These are phyloP conservation scores for Blastocystis hominis DNA, from an alignment of 352 stramenopile species.

Conservation along the genomic window DNA sequence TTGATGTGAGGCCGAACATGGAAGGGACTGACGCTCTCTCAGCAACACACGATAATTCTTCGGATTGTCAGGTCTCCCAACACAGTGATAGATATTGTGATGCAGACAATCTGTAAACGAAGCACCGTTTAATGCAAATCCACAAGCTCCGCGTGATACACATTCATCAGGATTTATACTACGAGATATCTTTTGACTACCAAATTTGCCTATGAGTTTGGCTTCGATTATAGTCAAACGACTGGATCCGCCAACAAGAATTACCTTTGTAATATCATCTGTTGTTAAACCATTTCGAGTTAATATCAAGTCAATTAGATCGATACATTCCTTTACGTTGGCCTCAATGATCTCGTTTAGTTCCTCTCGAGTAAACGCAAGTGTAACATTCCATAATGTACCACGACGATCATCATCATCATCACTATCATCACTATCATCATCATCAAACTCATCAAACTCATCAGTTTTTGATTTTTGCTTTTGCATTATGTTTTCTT, in stretches of 20 bases:
- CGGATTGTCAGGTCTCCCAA: background rate
- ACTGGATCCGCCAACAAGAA: constrained; percentile 93
- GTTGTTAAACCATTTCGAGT: constrained; percentile 84
- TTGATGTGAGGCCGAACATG: background rate
- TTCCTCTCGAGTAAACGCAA: background rate
- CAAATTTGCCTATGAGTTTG: constrained; percentile 92
- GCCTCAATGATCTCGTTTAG: background rate
- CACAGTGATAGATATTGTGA: background rate
- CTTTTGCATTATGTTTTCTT: no score
- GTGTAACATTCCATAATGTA: background rate
- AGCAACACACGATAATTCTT: background rate
- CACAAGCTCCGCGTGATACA: constrained; percentile 86
- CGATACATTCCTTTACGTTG: constrained; percentile 78
- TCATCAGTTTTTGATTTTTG: no score
- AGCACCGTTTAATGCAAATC: background rate
- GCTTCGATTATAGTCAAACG: constrained; percentile 91
- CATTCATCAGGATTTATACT: constrained; percentile 91
- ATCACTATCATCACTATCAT: background rate
- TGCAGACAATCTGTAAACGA: background rate
- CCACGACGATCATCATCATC: background rate
- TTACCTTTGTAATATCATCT: constrained; percentile 90
- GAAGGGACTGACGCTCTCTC: background rate
- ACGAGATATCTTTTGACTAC: constrained; percentile 42
- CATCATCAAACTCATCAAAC: background rate
- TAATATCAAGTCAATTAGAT: constrained; percentile 83